Base-by-base conservation (phyloP, 495 filamentous ascomycete genomes). In the Podospora sp. region DNA sequence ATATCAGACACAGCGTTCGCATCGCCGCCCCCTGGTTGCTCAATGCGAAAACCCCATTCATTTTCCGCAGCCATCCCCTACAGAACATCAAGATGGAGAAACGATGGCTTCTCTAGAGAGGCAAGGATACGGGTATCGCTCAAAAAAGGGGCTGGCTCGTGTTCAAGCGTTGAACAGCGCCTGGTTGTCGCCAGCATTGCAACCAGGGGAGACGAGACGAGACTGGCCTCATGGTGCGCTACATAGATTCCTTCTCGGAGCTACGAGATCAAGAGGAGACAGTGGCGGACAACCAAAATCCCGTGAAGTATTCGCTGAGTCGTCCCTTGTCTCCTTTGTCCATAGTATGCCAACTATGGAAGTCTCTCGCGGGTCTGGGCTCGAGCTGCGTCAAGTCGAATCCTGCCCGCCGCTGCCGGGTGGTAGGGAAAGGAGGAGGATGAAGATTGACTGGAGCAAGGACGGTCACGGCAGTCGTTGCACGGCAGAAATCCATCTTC, bases 211-310 rank as follows among this genome's bases (percentile, higher is more conserved):
- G 40, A 46, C 40, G 40, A 46, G 40, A 46, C 12, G 29, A 33
- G 29, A 33, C 29, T 33, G 29, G 29, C 29, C 29, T 33, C 4
- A 33, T 4, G 29, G 29, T 33, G 29, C 8, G 29, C 29, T 18
- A 46, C 40, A 46, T 11, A 46, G 12, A 18, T 18, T 46, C 40
- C 40, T 55, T n/a, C 25, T 55, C 52, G 52, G 52, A 55, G 52
- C 52, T 55, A 55, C 9, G 24, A 24, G 2, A 55, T 22, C 52
- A 55, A 55, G 52, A 55, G 52, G 52, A 26, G 52, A 55, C 52
- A 55, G 52, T 22, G 52, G 52, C 52, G 24, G 24, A 55, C 2
- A 20, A 6, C 52, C 5, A 33, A 33, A 33, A 8, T 33, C 8
- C 29, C 8, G 4, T 33, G 29, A 8, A 33, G 29, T 33, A 3